phyloP scores from a whole-genome alignment of 2,329 filamentous ascomycete species.

The Leptographium flavum region DNA sequence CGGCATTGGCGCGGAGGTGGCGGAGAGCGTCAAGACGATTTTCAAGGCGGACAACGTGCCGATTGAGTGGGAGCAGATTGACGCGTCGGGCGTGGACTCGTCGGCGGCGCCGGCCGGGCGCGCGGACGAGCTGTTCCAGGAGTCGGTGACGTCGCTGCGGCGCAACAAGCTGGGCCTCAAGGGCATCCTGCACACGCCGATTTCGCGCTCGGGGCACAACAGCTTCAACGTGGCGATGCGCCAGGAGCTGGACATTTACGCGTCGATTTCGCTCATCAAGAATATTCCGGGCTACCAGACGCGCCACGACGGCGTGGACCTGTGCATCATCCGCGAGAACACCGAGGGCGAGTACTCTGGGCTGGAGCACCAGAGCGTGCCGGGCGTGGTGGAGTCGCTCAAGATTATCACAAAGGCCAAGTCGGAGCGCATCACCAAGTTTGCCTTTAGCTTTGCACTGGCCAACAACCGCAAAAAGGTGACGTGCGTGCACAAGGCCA shows the following conservation, averaged over 20 bases:
- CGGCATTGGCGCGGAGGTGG: slow-evolving; percentile 94
- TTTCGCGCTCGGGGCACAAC: slow-evolving; percentile 93
- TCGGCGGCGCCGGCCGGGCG: slow-evolving; percentile 58
- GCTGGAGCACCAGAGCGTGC: slow-evolving; percentile 94
- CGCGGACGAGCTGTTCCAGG: slow-evolving; percentile 88
- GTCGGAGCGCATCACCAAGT: slow-evolving; percentile 98
- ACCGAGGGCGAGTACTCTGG: slow-evolving; percentile 99
- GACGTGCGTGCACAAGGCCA: slow-evolving; percentile 99
- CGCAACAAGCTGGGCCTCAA: slow-evolving; percentile 98
- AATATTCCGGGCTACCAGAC: slow-evolving; percentile 98
- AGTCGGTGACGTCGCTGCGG: slow-evolving; percentile 88
- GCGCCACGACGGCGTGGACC: slow-evolving; percentile 90
- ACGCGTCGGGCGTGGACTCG: slow-evolving; percentile 80
- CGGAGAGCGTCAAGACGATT: slow-evolving; percentile 95
- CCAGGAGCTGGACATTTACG: slow-evolving; percentile 99
- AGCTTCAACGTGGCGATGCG: slow-evolving; percentile 99
- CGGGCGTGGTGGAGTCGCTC: slow-evolving; percentile 93
- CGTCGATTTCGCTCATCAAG: slow-evolving; percentile 95
- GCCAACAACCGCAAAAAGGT: slow-evolving; percentile 99
- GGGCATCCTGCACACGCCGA: slow-evolving; percentile 95
- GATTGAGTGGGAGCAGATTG: slow-evolving; percentile 96
- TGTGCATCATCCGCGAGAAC: slow-evolving; percentile 99
- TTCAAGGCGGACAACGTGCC: slow-evolving; percentile 99
- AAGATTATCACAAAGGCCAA: slow-evolving; percentile 99
- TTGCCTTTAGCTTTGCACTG: slow-evolving; percentile 93